Percentiles rank a stretch among this genome's conserved stretches.
Evolutionary conservation across 78 protist species (phyloP).

Genomic region (Pigoraptor vietnamica): DNA sequence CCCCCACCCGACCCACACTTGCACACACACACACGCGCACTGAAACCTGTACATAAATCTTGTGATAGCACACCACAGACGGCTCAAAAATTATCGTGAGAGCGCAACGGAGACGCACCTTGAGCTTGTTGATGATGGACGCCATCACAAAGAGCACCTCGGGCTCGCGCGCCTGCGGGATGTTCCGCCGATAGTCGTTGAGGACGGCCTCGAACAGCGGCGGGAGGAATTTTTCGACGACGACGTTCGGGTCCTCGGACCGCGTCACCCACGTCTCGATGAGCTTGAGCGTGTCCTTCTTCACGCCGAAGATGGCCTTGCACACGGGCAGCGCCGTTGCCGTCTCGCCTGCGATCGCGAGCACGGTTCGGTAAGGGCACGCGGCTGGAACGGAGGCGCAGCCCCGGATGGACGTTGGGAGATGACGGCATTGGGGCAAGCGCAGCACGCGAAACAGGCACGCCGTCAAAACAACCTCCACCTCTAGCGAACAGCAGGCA

Average conservation of each 20-base stretch:
- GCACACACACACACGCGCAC: neutral
- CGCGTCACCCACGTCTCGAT: conserved; percentile 16
- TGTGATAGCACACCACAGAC: too few relatives aligned
- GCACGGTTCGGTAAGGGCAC: neutral
- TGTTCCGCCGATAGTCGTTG: conserved; percentile 5
- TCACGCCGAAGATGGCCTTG: conserved; percentile 9
- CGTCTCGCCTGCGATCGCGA: neutral
- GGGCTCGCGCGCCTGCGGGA: conserved; percentile 38
- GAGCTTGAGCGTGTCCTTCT: conserved; percentile 25
- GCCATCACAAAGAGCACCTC: conserved; percentile 25
- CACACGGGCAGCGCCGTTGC: neutral
- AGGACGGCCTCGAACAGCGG: conserved; percentile 26
- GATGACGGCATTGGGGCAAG: neutral
- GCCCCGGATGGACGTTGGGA: neutral
- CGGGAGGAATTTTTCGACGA: conserved; percentile 9
- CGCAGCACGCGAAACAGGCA: neutral
- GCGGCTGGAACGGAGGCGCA: neutral
- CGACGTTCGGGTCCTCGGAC: conserved; percentile 8
- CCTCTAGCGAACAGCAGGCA: neutral
- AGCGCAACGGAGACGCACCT: neutral
- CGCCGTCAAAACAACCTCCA: neutral
- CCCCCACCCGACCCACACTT: neutral
- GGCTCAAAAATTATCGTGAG: neutral
- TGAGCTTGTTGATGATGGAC: conserved; percentile 1
- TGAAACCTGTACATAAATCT: too few relatives aligned